Base-by-base conservation (phyloP, 495 filamentous ascomycete genomes). In the Ramalina peruviana region DNA sequence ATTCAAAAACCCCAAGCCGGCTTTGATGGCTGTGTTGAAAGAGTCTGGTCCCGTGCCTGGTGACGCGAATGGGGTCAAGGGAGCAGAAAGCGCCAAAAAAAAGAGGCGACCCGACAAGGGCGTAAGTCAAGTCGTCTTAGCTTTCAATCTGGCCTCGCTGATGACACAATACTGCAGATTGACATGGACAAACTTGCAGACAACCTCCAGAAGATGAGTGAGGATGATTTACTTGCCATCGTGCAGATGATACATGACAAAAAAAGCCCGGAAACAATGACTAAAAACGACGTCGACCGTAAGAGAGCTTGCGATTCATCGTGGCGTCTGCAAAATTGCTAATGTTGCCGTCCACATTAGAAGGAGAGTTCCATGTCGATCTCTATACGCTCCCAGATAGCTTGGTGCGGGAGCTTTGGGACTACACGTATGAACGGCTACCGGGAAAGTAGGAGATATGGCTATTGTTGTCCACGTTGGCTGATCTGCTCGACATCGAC, bases 131-230 rank as follows among this genome's bases (percentile, higher is more conserved):
- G 30, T 23, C 20, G 45, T 43, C 21, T 15, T 25, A 9, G 16
- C 40, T 42, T 7, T 1, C 3, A 15, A n/a, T 42, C 40, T n/a
- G 40, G 17, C 11, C 21, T 42, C 3, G 40, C 16, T 55, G 25
- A 49, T 52, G 21, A 33, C 25, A 20, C 17, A 21, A 49, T 67
- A 65, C 9, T 51, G 23, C 27, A 72, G 73, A 78, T 89, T 51
- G 92, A 99, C 64, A 87, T 95, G 75, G 92, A 99, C 69, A 95
- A 94, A 70, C 78, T 99, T 56, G 92, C 93, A 12, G 93, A 96
- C n/a, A 84, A 79, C 9, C 71, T 94, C n/a, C 79, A 85, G 58
- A 83, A 81, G 67, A 73, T 94, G 27, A 71, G 72, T 53, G 87
- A 94, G 64, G 88, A 94, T 45, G 88, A 97, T 59, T 76, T 99